phyloP scores from a whole-genome alignment of 768 basidiomycete species.

The Panaeolus cyanescens region DNA sequence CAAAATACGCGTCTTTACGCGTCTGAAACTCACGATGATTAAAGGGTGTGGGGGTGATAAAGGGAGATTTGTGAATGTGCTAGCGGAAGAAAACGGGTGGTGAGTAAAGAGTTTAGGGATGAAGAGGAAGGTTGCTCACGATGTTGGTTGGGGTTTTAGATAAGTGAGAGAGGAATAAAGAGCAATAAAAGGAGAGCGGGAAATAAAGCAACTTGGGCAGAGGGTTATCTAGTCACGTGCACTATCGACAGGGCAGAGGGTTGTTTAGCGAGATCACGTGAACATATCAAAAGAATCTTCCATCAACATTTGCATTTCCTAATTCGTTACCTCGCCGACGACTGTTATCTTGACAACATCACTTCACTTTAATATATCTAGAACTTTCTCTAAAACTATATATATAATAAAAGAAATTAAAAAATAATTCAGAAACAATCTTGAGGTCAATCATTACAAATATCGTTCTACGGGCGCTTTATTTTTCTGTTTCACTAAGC shows the following conservation, averaged over 20 bases:
- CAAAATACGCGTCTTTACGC: constrained; percentile 38
- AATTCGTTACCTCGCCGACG: background rate
- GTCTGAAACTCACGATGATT: constrained; percentile 45
- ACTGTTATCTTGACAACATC: constrained; percentile 27
- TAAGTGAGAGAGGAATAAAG: constrained; percentile 43
- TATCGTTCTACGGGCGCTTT: background rate
- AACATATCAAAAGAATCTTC: background rate
- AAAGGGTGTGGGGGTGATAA: constrained; percentile 22
- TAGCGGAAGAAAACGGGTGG: constrained; percentile 9
- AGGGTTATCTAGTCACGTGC: constrained; percentile 59
- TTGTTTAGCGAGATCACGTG: constrained; percentile 31
- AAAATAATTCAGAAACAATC: too few relatives aligned
- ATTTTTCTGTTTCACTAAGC: background rate
- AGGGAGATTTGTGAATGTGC: constrained; percentile 11
- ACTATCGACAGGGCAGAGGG: constrained; percentile 46
- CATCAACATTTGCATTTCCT: constrained; percentile 8
- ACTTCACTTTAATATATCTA: constrained; percentile 9
- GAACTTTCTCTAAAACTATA: too few relatives aligned
- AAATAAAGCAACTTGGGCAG: constrained; percentile 73
- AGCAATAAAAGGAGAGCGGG: constrained; percentile 52
- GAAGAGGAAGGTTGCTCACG: constrained; percentile 43
- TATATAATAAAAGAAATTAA: too few relatives aligned
- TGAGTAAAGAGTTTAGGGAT: constrained; percentile 36
- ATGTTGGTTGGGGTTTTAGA: constrained; percentile 39
- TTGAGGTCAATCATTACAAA: background rate